Percentiles rank a stretch among this genome's conserved stretches.
These are phyloP conservation scores for Suillus lakei DNA, from an alignment of 768 basidiomycete species.

Conservation along the genomic window DNA sequence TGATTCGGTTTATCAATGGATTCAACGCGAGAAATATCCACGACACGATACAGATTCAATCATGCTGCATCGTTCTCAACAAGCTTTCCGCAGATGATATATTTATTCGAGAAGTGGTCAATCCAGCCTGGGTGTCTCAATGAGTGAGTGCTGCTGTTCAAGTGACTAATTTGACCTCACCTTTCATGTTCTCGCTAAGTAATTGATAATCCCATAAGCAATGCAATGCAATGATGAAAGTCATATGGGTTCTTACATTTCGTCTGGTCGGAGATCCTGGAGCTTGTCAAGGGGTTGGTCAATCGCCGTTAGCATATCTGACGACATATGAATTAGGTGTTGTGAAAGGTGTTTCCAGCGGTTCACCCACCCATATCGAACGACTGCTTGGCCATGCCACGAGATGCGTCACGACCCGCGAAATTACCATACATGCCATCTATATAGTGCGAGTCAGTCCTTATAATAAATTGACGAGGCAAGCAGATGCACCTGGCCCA, in stretches of 20 bases:
- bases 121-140: constrained; percentile 72
- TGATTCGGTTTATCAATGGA: background rate
- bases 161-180: constrained; percentile 37
- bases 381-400: constrained; percentile 98
- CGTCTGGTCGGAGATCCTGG: constrained; percentile 74
- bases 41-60: background rate
- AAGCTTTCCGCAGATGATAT: constrained; percentile 87
- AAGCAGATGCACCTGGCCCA: constrained; percentile 75
- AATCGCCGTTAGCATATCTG: constrained; percentile 90
- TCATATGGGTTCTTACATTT: constrained; percentile 66
- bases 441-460: constrained; percentile 34
- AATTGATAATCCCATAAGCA: background rate
- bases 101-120: constrained; percentile 92
- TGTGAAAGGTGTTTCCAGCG: background rate
- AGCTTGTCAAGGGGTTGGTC: constrained; percentile 89
- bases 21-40: background rate
- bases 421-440: constrained; percentile 98
- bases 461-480: constrained; percentile 3
- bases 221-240: background rate
- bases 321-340: background rate
- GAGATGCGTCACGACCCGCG: constrained; percentile 93
- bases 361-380: constrained; percentile 80
- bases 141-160: constrained; percentile 8
- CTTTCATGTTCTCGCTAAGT: constrained; percentile 89
- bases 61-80: constrained; percentile 73